Evolutionary conservation across 495 filamentous ascomycete species (phyloP), one percentile per base, ranked within the genome.

Genomic region (Acidiella bohemica): DNA sequence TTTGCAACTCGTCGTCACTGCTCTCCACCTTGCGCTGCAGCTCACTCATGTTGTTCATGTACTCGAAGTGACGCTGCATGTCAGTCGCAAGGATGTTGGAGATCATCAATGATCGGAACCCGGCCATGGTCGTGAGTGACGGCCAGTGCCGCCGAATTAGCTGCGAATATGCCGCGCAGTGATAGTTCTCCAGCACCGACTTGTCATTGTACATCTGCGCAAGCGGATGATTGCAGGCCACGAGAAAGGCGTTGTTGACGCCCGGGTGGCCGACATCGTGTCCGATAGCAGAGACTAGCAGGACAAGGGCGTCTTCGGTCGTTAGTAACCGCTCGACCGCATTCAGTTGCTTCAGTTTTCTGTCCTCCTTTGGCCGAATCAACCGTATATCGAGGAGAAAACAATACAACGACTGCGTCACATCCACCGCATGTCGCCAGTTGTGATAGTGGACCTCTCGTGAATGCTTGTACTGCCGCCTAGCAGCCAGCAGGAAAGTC

Each of bases 151-250:
- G 78, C 32, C 86, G 81, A 24, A 97, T 72, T 24, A 97, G 93
- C 55, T 96, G 90, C 2, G 84, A 95, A 55, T 87, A 97, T 2
- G 92, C 90, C 11, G 90, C 92, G 55, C 90, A 95, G 53, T 97
- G 90, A 57, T 95, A 97, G 12, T 87, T 88, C 62, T 97, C 90
- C 20, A 97, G 71, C 17, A 97, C 90, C 12, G 90, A 97, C 46
- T 80, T 81, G 58, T 97, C 90, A 57, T 96, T 97, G 62, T 97
- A 97, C 11, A 96, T 67, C 56, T 96, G 90, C n/a, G 90, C 90
- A 13, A 97, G 67, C 10, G 90, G 92, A 27, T 90, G 82, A 55
- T 95, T 93, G 16, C 94, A 73, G 35, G 81, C 84, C 18, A 94
- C 76, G 7, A 97, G 65, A 55, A 97, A 97, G 11, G 85, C 84